phyloP scores from a whole-genome alignment of 139 green algal species.

The Monoraphidium neglectum region DNA sequence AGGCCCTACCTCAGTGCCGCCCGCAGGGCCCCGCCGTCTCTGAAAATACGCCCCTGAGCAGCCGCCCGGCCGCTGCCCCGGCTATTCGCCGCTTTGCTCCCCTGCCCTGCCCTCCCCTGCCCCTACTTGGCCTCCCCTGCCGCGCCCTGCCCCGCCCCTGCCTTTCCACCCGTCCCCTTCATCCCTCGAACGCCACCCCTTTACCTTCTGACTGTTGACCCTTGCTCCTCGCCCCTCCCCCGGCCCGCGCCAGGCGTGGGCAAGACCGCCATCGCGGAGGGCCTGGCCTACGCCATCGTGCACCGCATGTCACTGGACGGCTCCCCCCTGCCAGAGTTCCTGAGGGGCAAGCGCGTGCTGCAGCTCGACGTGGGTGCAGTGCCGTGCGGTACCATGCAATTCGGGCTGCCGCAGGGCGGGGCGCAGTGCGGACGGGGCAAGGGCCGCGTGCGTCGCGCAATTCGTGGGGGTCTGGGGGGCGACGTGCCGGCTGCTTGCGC shows the following conservation, averaged over 20 bases:
- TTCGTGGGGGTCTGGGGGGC: too few species aligned
- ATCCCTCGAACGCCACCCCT: neutral
- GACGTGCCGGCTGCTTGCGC: too few species aligned
- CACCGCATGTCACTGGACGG: slow-evolving; percentile 53
- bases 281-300: slow-evolving; percentile 87
- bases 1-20: too few species aligned
- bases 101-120: neutral
- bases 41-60: too few species aligned
- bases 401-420: too few species aligned
- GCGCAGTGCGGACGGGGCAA: too few species aligned
- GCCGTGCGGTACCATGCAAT: too few species aligned
- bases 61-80: too few species aligned
- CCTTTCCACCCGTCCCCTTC: neutral
- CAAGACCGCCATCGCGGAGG: slow-evolving; percentile 94
- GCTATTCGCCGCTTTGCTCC: too few species aligned
- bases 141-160: neutral
- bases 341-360: slow-evolving; percentile 89
- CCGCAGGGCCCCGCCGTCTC: too few species aligned
- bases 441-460: too few species aligned
- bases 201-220: neutral
- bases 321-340: slow-evolving; percentile 79
- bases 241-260: slow-evolving; percentile 55
- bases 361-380: slow-evolving; percentile 83
- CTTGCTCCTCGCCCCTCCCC: neutral
- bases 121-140: neutral